Evolutionary conservation across 306 rosid genomes (phyloP), one percentile per base, ranked within the genome.

Genomic region (Mucuna pruriens): DNA sequence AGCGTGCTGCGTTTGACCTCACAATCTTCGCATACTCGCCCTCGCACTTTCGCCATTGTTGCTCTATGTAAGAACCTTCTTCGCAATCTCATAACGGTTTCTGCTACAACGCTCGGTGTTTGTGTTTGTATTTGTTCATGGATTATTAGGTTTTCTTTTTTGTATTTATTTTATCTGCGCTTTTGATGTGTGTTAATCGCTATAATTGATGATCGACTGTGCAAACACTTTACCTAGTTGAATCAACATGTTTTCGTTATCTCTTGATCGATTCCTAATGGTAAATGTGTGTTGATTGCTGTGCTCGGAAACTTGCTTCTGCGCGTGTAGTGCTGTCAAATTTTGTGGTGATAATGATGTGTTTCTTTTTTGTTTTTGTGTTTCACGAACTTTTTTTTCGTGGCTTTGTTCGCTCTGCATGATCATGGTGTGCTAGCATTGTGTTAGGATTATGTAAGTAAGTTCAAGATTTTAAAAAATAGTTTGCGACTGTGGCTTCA

Each of bases 11-110:
- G 8, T 48, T 71, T 42, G 6, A 13, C 77, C 78, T 71, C 65
- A 48, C 31, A 73, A 38, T 51, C 58, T 46, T 54, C 68, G 15
- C 48, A 29, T 74, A 19, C 20, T 39, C 20, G 29, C 7, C 39
- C 55, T 55, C 54, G 55, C 55, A 38, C 13, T 12, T 65, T 13
- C 70, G 75, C 69, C 75, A 74, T 81, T 81, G 84, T 17, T 51
- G 45, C 26, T 81, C 16, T 48, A 38, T 17, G 84, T 81, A 74
- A 64, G 80, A 26, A 62, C n/a, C n/a, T 4, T 1, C 44, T 49
- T 51, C 17, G 4, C 58, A 48, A 49, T 73, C 23, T 64, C 38
- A 16, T 5, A 9, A 23, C 44, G 0, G 4, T 54, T 20, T 74
- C 17, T 6, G 0, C 20, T 25, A 22, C 29, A 25, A 39, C 68